Evolutionary conservation across 352 stramenopile genomes (phyloP).

Genomic region (Pythium periplocum): DNA sequence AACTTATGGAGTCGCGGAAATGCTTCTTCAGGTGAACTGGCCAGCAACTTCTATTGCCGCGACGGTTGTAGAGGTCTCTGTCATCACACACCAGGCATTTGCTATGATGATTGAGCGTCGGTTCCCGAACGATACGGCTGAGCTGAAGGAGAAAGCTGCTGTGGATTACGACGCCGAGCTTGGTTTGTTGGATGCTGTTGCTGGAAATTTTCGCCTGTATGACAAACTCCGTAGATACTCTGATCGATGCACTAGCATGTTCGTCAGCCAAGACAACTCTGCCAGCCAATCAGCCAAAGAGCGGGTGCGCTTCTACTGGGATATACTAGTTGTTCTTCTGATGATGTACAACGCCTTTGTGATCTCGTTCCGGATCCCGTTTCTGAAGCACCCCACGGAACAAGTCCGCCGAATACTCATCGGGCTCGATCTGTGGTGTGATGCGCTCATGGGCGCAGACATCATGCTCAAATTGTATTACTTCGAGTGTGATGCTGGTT

Average conservation of each 20-base stretch:
- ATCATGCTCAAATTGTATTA: constrained; percentile 70
- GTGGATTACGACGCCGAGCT: constrained; percentile 49
- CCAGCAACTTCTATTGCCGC: constrained; percentile 37
- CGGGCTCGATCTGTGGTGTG: constrained; percentile 43
- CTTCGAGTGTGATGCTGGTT: constrained; percentile 33
- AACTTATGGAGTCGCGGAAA: constrained; percentile 65
- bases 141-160: constrained; percentile 9
- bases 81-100: constrained; percentile 74
- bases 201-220: constrained; percentile 47
- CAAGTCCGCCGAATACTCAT: constrained; percentile 16
- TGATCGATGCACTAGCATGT: neutral
- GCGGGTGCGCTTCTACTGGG: constrained; percentile 31
- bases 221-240: constrained; percentile 19
- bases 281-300: constrained; percentile 12
- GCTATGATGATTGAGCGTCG: constrained; percentile 46
- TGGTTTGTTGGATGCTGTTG: constrained; percentile 38
- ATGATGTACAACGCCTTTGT: constrained; percentile 76
- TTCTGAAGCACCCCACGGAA: constrained; percentile 23
- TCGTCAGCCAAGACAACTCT: neutral
- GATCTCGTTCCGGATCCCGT: constrained; percentile 52
- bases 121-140: neutral
- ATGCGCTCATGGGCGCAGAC: constrained; percentile 42
- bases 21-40: constrained; percentile 42
- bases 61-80: constrained; percentile 47
- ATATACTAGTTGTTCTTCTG: constrained; percentile 35